Percentiles rank a stretch among this genome's conserved stretches.
phyloP scores from a whole-genome alignment of 768 basidiomycete genomes.

The Lyophyllum semitale region DNA sequence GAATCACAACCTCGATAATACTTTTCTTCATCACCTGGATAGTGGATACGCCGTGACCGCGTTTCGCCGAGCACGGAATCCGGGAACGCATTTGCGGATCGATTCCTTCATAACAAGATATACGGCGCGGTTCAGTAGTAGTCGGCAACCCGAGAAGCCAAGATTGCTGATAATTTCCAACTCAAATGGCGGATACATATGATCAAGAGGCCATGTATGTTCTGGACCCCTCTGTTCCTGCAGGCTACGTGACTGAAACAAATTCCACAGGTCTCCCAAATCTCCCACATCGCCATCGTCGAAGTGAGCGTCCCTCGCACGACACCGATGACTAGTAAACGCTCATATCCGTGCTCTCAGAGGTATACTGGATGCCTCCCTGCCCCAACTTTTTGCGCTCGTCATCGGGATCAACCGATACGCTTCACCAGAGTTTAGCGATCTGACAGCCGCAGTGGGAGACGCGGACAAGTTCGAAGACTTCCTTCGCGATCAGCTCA shows the following conservation, averaged over 20 bases:
- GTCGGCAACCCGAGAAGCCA: no score
- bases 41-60: no score
- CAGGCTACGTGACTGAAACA: background rate
- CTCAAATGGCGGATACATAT: background rate
- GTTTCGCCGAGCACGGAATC: no score
- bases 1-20: background rate
- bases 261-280: background rate
- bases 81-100: background rate
- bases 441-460: constrained; percentile 35
- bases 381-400: constrained; percentile 26
- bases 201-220: background rate
- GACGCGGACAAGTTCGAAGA: constrained; percentile 41
- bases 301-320: background rate
- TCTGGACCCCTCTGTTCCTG: no score
- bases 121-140: no score
- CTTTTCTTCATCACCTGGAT: background rate
- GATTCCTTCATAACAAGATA: background rate
- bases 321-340: background rate
- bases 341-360: background rate
- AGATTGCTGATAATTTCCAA: no score
- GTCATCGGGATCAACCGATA: constrained; percentile 16
- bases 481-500: constrained; percentile 30
- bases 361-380: background rate
- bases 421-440: background rate
- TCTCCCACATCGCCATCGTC: constrained; percentile 3